These are phyloP conservation scores for Monosporascus sp. DNA, from an alignment of 2,329 filamentous ascomycete species.

Conservation along the genomic window DNA sequence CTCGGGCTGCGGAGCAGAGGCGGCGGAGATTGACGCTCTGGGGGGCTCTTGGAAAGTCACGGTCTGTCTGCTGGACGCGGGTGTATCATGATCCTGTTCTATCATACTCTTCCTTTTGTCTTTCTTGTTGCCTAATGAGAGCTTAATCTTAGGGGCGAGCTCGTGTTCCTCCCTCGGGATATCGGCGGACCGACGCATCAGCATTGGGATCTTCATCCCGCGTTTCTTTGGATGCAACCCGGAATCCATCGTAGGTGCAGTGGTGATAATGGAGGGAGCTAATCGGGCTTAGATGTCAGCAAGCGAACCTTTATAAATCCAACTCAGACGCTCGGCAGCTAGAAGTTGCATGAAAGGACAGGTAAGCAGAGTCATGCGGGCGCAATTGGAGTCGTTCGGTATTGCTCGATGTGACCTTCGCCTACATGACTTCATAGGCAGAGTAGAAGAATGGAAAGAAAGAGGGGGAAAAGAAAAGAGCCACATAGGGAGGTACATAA, in stretches of 20 bases:
- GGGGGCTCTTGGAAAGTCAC: constrained; percentile 59
- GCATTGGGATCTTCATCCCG: constrained; percentile 48
- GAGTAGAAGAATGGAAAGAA: constrained; percentile 3
- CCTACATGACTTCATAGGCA: too few relatives aligned
- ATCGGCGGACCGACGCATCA: constrained; percentile 49
- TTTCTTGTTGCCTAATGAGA: constrained; percentile 26
- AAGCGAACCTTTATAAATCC: constrained; percentile 1
- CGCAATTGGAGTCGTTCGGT: too few relatives aligned
- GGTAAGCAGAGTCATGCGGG: too few relatives aligned
- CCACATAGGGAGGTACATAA: neutral
- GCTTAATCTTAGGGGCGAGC: constrained; percentile 10
- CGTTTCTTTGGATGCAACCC: constrained; percentile 51
- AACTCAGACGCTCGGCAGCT: neutral
- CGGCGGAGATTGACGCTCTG: constrained; percentile 23
- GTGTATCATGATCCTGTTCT: constrained; percentile 28
- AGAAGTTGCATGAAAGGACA: too few relatives aligned
- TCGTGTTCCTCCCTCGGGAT: constrained; percentile 33
- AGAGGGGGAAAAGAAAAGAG: neutral
- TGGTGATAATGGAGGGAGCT: constrained; percentile 81
- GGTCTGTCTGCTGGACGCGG: constrained; percentile 35
- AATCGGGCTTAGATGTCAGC: constrained; percentile 19
- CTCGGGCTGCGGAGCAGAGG: constrained; percentile 48
- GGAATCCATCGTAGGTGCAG: constrained; percentile 72
- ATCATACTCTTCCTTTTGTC: constrained; percentile 37
- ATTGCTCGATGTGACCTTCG: too few relatives aligned